Base-by-base conservation (phyloP, 2,329 filamentous ascomycete species). In the Alternaria infectoria region DNA sequence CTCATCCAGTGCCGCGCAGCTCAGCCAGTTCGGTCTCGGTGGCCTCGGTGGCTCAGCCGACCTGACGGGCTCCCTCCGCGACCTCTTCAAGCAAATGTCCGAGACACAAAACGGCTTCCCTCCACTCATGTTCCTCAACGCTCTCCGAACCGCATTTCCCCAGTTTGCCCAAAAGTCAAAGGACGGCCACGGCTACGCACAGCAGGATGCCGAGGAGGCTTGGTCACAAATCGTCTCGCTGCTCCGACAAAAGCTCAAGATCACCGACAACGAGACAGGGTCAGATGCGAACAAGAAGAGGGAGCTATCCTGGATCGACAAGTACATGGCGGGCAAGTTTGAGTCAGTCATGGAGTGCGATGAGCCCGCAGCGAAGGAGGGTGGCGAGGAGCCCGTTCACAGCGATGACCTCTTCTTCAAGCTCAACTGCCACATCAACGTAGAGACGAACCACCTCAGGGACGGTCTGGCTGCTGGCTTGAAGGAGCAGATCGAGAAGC, bases 191-290 rank as follows among this genome's bases (percentile, higher is more conserved):
- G 93, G 92, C 7, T 98, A 91, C 76, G 94, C 96, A n/a, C 96
- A 99, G 81, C 96, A 99, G 81, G 96, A 99, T 83, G 96, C 96
- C 1, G 96, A 99, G 80, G 96, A 99, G 81, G 96, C 95, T 50
- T 99, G 95, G 93, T 96, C 95, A 19, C 95, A 98, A 78, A 96
- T 99, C 65, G 83, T 99, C 6, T 89, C 91, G 47, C 92, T 95
- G 75, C 83, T 99, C 40, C 89, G 91, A 66, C 88, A 91, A 74
- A 95, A 92, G 77, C 83, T 98, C 54, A 90, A 89, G 76, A 81
- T 91, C 67, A 89, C 88, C 72, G 86, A 87, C 7, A 80, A 78
- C 9, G 80, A 79, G 13, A 76, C 65, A 32, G 70, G 64, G 3
- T 80, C 83, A 3, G 77, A 83, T 3, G 67, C 71, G 17, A 65